phyloP scores from a whole-genome alignment of 768 basidiomycete genomes.

The Porpolomopsis calyptriformis region DNA sequence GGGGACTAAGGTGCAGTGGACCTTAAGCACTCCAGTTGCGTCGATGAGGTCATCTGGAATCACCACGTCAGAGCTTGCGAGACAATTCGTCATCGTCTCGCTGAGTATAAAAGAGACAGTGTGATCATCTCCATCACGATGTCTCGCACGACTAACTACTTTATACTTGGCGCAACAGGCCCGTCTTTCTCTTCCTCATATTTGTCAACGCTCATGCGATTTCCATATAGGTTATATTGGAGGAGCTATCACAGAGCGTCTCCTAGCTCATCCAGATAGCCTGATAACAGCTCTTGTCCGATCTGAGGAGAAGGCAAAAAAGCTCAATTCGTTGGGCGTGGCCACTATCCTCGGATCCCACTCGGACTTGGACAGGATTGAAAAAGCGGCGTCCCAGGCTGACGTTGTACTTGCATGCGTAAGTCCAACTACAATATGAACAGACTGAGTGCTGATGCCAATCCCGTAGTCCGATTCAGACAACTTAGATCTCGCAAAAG shows the following conservation, averaged over 20 bases:
- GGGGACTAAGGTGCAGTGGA: no score
- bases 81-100: no score
- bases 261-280: slow-evolving; percentile 35
- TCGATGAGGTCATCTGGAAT: no score
- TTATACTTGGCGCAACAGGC: slow-evolving; percentile 42
- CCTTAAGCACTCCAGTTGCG: no score
- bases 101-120: no score
- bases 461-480: slow-evolving; percentile 32
- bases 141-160: slow-evolving; percentile 20
- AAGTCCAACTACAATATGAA: slow-evolving; percentile 4
- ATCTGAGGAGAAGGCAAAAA: slow-evolving; percentile 26
- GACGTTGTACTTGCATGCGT: slow-evolving; percentile 39
- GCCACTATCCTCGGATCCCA: slow-evolving; percentile 31
- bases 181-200: background rate
- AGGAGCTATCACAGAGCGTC: slow-evolving; percentile 37
- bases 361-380: slow-evolving; percentile 28
- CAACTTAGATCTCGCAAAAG: slow-evolving; percentile 24
- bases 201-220: background rate
- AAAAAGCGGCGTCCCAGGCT: slow-evolving; percentile 29
- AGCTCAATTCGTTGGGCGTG: slow-evolving; percentile 26
- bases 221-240: slow-evolving; percentile 40
- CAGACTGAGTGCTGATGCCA: background rate
- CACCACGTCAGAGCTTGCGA: no score
- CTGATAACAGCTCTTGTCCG: slow-evolving; percentile 37
- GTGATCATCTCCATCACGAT: no score